Conservation (phyloP, 2,329 filamentous ascomycete species). For the Shiraia sp. region DNA sequence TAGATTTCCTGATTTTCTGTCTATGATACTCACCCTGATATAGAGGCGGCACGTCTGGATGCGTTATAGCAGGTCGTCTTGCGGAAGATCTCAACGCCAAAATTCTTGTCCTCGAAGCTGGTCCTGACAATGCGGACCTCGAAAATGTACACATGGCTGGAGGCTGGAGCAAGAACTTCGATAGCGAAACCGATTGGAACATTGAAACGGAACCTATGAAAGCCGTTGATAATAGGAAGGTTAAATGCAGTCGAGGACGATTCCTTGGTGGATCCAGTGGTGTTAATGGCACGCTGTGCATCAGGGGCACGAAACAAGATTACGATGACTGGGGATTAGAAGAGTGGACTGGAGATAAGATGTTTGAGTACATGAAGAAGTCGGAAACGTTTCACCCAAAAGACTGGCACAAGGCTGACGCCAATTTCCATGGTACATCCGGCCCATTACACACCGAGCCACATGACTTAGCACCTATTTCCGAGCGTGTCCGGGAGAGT, state of each 20-base stretch:
- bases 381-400: conserved; percentile 63
- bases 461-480: conserved; percentile 63
- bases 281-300: conserved; percentile 55
- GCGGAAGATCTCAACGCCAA: conserved; percentile 49
- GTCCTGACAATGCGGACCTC: conserved; percentile 49
- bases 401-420: conserved; percentile 58
- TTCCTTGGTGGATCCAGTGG: conserved; percentile 57
- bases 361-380: conserved; percentile 61
- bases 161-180: conserved; percentile 54
- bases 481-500: conserved; percentile 58
- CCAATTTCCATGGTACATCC: conserved; percentile 49
- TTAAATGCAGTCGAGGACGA: conserved; percentile 55
- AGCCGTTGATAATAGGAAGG: conserved; percentile 48
- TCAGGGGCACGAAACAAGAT: conserved; percentile 54
- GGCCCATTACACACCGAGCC: conserved; percentile 61
- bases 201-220: conserved; percentile 49
- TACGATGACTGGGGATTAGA: conserved; percentile 61
- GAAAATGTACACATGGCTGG: conserved; percentile 58
- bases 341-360: conserved; percentile 61
- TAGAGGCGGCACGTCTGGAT: conserved; percentile 54
- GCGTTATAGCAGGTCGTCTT: conserved; percentile 54
- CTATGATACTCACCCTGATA: background rate
- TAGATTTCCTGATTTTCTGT: too few species aligned
- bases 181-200: conserved; percentile 58
- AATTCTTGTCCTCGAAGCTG: conserved; percentile 54